Evolutionary conservation across 768 basidiomycete genomes (phyloP), one percentile per base, ranked within the genome.

Genomic region (Mycena chlorophos): DNA sequence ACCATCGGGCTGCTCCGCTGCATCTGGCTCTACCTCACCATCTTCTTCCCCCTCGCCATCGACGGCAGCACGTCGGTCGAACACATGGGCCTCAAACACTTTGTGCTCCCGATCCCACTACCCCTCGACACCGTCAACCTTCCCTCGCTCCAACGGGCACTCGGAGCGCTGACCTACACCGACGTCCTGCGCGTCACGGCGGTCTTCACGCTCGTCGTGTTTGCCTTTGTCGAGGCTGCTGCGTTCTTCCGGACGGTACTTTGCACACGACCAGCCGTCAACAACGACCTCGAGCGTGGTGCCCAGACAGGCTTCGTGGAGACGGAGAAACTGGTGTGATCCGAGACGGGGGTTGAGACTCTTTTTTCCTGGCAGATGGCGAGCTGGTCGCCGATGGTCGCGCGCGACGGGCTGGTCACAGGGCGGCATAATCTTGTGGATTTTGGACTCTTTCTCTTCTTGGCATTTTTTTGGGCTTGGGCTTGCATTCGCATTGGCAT

Each of bases 1-100:
- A 46, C 45, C 45, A 20, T 46, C 45, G 45, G 45, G 5, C 45
- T 46, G 23, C 45, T 46, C 22, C 45, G 27, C 27, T 46, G 45
- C 45, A 46, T 46, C 45, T 23, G 23, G 25, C 20, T 46, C 6
- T 46, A 46, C 22, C 45, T 46, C 45, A 46, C 23, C 14, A 20
- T 46, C 45, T 46, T 46, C 45, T 46, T 46, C 14, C 45, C 45
- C 22, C 23, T 27, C 23, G n/a, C 12, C 23, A 5, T 46, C 31
- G 31, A 34, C 31, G 8, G 31, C 31, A 17, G 10, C 10, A 8
- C 31, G 8, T 34, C 10, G 10, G 8, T 17, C 31, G 31, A 34
- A 17, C 31, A 8, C 31, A 17, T 8, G 10, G 31, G 8, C 31
- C 31, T 8, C 8, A 8, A 8, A 34, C 31, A 8, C 31, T 34